Base-by-base conservation (phyloP, 2,329 filamentous ascomycete species). In the Podosphaera aphanis region DNA sequence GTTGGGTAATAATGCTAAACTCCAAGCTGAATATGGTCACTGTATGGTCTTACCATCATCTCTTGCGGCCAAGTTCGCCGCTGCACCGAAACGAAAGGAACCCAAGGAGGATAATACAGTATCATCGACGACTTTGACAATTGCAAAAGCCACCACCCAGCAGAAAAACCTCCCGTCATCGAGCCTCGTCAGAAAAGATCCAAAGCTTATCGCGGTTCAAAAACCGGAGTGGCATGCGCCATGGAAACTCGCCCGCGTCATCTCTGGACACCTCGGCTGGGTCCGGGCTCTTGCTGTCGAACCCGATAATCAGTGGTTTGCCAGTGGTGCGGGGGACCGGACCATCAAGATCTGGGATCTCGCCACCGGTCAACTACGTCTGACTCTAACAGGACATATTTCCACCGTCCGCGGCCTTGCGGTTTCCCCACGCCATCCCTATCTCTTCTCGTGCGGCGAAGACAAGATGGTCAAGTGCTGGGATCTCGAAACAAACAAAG, bases 401-500 rank as follows among this genome's bases (percentile, higher is more conserved):
- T 92, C 83, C 43, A 92, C 84, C 3, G 86, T 94, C 0, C 77
- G 86, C 45, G 90, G 90, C 2, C 70, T 98, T 42, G 90, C 88
- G 0, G 83, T 98, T 6, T 93, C 84, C 18, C 83, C 86, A 15
- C 70, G 90, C 41, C 90, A 98, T 63, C 92, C 90, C 0, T 98
- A 98, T 59, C 71, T 98, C 8, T 98, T 98, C 63, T 93, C 85
- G 10, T 98, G 90, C 58, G 92, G 84, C 48, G 90, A 98, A 63
- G 90, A 98, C 62, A 98, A 98, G 67, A 94, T 94, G 86, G 90
- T 98, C 50, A 98, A 98, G 64, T 98, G 90, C 65, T 98, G 90
- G 90, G 90, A 98, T 65, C 66, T 98, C 52, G 90, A 98, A 63
- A 94, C 88, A n/a, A 98, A 98, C 67, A 94, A 94, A 63, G 90